Percentiles rank a stretch among this genome's conserved stretches.
These are phyloP conservation scores for Ajuga chamaepitys DNA, from an alignment of 257 asterid genomes.

Conservation along the genomic window DNA sequence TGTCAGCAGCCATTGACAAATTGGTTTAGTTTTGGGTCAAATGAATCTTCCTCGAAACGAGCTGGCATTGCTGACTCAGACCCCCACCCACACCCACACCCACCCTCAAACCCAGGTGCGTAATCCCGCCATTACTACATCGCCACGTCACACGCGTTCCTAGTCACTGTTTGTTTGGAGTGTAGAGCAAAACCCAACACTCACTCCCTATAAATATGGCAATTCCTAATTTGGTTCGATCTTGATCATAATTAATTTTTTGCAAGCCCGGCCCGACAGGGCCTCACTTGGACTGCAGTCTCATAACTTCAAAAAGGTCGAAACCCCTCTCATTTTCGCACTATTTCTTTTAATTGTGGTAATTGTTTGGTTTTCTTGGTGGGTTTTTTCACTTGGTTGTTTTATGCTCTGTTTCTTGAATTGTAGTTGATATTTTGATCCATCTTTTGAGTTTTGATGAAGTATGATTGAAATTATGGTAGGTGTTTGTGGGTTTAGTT, in stretches of 20 bases:
- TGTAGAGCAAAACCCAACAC: constrained; percentile 6
- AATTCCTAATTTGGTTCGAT: not conserved
- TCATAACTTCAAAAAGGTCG: not conserved
- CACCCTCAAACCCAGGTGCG: constrained; percentile 11
- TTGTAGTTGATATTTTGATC: not conserved
- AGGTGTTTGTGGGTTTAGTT: not conserved
- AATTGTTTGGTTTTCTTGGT: not conserved
- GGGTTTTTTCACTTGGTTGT: not conserved
- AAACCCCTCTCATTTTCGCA: not conserved
- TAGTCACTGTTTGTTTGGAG: not conserved
- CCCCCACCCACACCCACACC: too few species aligned
- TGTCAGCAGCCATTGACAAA: too few species aligned
- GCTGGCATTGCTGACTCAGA: too few species aligned
- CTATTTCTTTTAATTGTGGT: not conserved
- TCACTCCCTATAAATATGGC: constrained; percentile 19
- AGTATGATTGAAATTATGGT: not conserved
- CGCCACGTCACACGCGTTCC: constrained; percentile 27
- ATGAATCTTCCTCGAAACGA: too few species aligned
- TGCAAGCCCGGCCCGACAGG: not conserved
- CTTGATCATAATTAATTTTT: not conserved
- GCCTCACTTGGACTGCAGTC: not conserved
- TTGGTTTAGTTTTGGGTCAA: too few species aligned
- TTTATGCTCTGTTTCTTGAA: not conserved
- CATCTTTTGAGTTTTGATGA: not conserved
- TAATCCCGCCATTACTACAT: constrained; percentile 19